phyloP scores from a whole-genome alignment of 2,329 filamentous ascomycete genomes.

The Fusarium domesticum region DNA sequence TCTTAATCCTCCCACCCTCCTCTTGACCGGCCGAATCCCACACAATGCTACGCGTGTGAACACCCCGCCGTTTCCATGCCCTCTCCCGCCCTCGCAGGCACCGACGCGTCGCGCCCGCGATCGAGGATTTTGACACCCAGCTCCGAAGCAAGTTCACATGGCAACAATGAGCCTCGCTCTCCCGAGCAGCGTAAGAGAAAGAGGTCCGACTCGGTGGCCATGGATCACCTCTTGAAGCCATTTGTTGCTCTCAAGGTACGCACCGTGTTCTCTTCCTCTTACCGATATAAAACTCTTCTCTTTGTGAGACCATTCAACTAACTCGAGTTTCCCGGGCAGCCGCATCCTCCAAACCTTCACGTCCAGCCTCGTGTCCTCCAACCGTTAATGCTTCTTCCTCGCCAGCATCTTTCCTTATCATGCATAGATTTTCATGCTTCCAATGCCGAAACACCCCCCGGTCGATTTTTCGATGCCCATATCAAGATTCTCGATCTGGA shows the following conservation, averaged over 20 bases:
- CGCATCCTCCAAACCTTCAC: constrained; percentile 53
- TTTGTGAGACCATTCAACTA: constrained; percentile 5
- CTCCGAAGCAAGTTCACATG: constrained; percentile 39
- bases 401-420: constrained; percentile 59
- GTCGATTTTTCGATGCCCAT: constrained; percentile 58
- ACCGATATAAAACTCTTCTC: not conserved
- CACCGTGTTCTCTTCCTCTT: not conserved
- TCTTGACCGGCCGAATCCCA: too few relatives aligned
- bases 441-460: constrained; percentile 48
- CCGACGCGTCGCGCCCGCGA: constrained; percentile 50
- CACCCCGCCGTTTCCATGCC: constrained; percentile 29
- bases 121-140: constrained; percentile 42
- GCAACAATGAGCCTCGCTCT: constrained; percentile 30
- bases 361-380: constrained; percentile 54
- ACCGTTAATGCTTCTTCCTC: constrained; percentile 60
- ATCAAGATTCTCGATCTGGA: constrained; percentile 63
- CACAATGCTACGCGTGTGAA: constrained; percentile 19
- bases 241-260: constrained; percentile 53
- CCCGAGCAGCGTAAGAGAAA: constrained; percentile 36
- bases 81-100: constrained; percentile 33
- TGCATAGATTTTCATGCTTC: constrained; percentile 56
- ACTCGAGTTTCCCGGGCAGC: constrained; percentile 37
- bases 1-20: constrained; percentile 3
- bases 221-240: constrained; percentile 51
- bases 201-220: constrained; percentile 38